These are phyloP conservation scores for Groenewaldozyma salmanticensis DNA, from an alignment of 805 yeast genomes.

Conservation along the genomic window DNA sequence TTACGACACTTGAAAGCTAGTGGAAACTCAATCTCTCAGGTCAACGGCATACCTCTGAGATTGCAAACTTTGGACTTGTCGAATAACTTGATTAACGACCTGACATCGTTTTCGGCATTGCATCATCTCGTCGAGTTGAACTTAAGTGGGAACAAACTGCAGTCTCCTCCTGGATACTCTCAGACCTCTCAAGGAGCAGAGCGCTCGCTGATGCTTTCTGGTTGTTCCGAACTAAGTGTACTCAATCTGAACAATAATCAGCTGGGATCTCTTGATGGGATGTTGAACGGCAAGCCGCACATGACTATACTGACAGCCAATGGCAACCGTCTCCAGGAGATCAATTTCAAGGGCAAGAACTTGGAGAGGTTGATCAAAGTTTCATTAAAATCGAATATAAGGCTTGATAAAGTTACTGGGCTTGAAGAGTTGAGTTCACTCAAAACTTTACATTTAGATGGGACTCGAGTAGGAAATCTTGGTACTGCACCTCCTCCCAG, in stretches of 20 bases:
- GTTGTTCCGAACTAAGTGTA: slow-evolving; percentile 31
- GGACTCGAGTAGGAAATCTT: neutral
- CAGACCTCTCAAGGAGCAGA: too few relatives aligned
- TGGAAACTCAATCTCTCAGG: slow-evolving; percentile 31
- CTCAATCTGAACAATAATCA: slow-evolving; percentile 33
- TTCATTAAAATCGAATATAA: slow-evolving; percentile 20
- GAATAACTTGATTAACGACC: slow-evolving; percentile 32
- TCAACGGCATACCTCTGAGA: slow-evolving; percentile 37
- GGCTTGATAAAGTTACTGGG: slow-evolving; percentile 17
- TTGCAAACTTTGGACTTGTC: slow-evolving; percentile 31
- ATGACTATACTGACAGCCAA: neutral
- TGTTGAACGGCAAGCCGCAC: slow-evolving; percentile 27
- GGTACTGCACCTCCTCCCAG: neutral
- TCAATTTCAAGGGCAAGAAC: slow-evolving; percentile 20
- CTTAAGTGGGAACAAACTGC: neutral
- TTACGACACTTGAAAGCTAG: slow-evolving; percentile 32
- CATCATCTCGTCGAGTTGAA: slow-evolving; percentile 30
- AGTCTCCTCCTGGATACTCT: too few relatives aligned
- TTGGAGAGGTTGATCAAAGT: slow-evolving; percentile 14
- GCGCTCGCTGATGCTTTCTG: slow-evolving; percentile 15
- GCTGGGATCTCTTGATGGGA: slow-evolving; percentile 29
- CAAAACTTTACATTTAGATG: slow-evolving; percentile 32
- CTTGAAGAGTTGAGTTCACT: slow-evolving; percentile 24
- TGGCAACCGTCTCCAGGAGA: slow-evolving; percentile 15
- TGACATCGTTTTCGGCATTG: slow-evolving; percentile 35